Evolutionary conservation across 225 moss, liverwort and hornwort species (phyloP).

Genomic region (Antitrichia curtipendula): DNA sequence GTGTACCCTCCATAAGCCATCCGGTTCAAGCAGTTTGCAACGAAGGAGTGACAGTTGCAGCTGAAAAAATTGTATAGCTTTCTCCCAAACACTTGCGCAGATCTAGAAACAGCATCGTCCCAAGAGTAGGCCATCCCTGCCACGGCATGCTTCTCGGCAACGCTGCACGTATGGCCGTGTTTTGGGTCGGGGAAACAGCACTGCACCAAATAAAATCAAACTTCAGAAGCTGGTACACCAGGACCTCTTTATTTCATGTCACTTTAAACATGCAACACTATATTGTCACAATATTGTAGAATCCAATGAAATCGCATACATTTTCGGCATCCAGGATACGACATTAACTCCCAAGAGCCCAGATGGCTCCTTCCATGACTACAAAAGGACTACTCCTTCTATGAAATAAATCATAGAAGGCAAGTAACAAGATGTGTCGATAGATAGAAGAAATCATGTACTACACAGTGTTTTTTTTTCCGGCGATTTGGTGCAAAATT

Average conservation of each 20-base stretch:
- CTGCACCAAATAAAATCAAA: conserved; percentile 17
- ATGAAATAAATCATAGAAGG: not conserved
- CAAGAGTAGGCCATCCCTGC: conserved; percentile 73
- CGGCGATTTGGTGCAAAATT: no score
- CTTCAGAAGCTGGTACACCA: not conserved
- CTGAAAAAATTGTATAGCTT: conserved; percentile 86
- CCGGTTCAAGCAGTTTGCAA: conserved; percentile 85
- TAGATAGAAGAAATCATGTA: not conserved
- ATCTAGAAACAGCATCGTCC: conserved; percentile 70
- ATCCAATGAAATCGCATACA: not conserved
- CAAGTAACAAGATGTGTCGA: not conserved
- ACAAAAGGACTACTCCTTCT: no score
- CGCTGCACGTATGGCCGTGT: conserved; percentile 46
- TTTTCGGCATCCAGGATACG: not conserved
- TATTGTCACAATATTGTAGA: not conserved
- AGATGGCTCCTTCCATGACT: not conserved
- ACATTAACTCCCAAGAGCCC: not conserved
- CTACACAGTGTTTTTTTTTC: no score
- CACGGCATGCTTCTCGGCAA: conserved; percentile 32
- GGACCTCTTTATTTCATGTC: not conserved
- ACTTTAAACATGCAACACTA: not conserved
- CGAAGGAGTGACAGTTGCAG: conserved; percentile 95
- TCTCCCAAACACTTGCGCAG: conserved; percentile 51
- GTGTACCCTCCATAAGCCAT: conserved; percentile 66
- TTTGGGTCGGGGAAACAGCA: conserved; percentile 69